These are phyloP conservation scores for Warburgia ugandensis DNA, from an alignment of 164 flowering plant species.

Conservation along the genomic window DNA sequence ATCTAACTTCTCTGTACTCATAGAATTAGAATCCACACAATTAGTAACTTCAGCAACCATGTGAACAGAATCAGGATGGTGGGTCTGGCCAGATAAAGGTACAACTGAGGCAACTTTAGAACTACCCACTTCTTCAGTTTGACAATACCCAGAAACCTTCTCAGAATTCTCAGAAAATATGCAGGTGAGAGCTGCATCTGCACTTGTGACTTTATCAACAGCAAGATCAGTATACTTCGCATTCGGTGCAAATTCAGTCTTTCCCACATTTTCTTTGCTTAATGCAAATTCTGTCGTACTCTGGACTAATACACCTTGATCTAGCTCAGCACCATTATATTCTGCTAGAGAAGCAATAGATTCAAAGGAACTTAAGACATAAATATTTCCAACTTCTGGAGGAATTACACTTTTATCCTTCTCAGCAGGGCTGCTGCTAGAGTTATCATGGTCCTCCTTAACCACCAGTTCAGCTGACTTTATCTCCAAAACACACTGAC, in stretches of 20 bases:
- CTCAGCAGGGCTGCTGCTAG: not conserved
- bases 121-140: not conserved
- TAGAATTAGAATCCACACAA: constrained; percentile 1
- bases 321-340: not conserved
- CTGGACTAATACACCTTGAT: not conserved
- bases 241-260: too few species aligned
- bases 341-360: not conserved
- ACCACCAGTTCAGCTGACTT: not conserved
- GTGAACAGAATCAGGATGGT: not conserved
- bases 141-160: not conserved
- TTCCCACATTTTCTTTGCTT: not conserved
- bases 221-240: too few species aligned
- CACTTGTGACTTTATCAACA: not conserved
- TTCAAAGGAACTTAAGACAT: too few species aligned
- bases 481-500: not conserved
- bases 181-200: not conserved
- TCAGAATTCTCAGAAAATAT: not conserved
- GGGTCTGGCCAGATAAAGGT: not conserved
- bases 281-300: not conserved
- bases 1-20: constrained; percentile 2
- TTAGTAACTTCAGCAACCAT: not conserved
- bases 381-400: not conserved
- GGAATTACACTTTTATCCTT: not conserved
- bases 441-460: not conserved
- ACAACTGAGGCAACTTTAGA: not conserved